Evolutionary conservation across 2,329 filamentous ascomycete species (phyloP).

Genomic region (Cryphonectria radicalis): DNA sequence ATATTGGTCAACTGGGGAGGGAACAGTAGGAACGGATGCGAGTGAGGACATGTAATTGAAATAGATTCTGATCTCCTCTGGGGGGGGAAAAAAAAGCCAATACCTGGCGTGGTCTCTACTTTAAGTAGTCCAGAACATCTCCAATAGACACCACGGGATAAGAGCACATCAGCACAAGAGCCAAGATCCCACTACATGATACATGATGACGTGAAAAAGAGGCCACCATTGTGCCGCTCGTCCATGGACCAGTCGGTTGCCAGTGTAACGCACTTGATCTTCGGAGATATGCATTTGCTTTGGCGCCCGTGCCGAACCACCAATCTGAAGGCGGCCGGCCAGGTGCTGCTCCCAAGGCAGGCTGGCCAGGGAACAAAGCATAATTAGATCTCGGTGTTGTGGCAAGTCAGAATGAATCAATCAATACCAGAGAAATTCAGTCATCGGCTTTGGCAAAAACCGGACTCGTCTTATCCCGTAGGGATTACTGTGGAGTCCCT

Average conservation of each 20-base stretch:
- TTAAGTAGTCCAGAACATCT: not conserved
- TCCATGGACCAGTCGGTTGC: not conserved
- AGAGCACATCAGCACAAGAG: not conserved
- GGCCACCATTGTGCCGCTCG: not conserved
- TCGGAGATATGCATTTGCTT: not conserved
- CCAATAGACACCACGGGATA: not conserved
- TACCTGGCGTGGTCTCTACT: not conserved
- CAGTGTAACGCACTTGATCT: not conserved
- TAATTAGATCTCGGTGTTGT: not conserved
- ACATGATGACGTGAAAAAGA: not conserved
- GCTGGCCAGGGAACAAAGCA: not conserved
- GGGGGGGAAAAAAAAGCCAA: not conserved
- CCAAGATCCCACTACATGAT: not conserved
- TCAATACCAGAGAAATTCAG: not conserved
- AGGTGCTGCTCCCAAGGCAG: not conserved
- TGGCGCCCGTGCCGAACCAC: conserved; percentile 3
- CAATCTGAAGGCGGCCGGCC: not conserved
- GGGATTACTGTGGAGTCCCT: not conserved
- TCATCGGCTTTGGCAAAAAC: not conserved
- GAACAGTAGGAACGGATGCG: not conserved
- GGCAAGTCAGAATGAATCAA: not conserved
- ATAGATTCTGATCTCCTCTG: not conserved
- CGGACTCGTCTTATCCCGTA: not conserved
- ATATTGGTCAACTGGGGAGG: not conserved
- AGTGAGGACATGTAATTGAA: not conserved